Conservation (phyloP, 2,329 filamentous ascomycete species). For the Fusarium nematophilum region DNA sequence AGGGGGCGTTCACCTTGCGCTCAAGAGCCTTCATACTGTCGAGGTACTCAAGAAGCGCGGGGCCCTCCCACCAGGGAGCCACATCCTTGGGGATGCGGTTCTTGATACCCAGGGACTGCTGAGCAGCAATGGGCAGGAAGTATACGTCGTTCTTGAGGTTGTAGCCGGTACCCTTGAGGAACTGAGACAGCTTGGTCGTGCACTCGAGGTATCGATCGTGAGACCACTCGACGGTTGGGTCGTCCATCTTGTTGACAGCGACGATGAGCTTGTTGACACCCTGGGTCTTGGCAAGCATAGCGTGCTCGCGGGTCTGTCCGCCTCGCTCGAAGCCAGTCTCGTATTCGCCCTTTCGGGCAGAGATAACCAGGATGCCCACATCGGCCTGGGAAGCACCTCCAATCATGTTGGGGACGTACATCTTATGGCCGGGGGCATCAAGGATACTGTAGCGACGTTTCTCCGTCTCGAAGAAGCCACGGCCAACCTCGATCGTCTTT, state of each 20-base stretch:
- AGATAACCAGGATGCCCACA: slow-evolving; percentile 95
- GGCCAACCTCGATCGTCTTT: slow-evolving; percentile 97
- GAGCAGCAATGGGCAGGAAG: slow-evolving; percentile 97
- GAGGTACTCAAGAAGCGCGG: slow-evolving; percentile 94
- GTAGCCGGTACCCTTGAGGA: slow-evolving; percentile 93
- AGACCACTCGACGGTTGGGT: slow-evolving; percentile 95
- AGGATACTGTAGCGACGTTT: slow-evolving; percentile 96
- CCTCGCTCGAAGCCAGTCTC: slow-evolving; percentile 98
- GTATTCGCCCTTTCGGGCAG: slow-evolving; percentile 96
- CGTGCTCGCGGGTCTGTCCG: slow-evolving; percentile 96
- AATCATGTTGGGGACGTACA: slow-evolving; percentile 98
- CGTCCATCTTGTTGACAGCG: slow-evolving; percentile 99
- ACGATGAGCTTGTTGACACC: slow-evolving; percentile 97
- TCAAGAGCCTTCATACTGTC: slow-evolving; percentile 93
- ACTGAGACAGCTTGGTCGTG: slow-evolving; percentile 85
- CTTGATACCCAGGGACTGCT: slow-evolving; percentile 88
- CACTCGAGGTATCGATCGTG: slow-evolving; percentile 94
- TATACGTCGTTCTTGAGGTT: slow-evolving; percentile 92
- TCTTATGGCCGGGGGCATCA: slow-evolving; percentile 97
- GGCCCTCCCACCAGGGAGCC: slow-evolving; percentile 87
- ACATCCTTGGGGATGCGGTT: slow-evolving; percentile 81
- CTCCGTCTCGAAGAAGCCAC: slow-evolving; percentile 96
- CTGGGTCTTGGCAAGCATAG: slow-evolving; percentile 97
- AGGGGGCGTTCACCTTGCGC: slow-evolving; percentile 95
- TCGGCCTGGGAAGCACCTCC: slow-evolving; percentile 93